phyloP scores from a whole-genome alignment of 73 alveolate species.

The Stentor coeruleus region DNA sequence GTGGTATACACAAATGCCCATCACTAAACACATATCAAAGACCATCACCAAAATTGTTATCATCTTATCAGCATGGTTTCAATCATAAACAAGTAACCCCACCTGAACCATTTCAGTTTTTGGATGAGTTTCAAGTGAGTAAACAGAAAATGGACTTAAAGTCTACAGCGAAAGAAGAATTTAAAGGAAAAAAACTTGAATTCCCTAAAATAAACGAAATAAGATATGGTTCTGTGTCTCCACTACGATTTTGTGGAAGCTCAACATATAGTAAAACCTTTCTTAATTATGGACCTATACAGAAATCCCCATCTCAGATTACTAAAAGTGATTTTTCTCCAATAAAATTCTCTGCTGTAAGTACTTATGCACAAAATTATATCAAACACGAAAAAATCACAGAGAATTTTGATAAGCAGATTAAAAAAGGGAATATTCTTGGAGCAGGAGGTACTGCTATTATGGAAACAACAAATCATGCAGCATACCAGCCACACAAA shows the following conservation, averaged over 20 bases:
- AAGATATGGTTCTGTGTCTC: neutral
- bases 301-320: neutral
- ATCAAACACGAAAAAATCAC: neutral
- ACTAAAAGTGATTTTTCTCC: neutral
- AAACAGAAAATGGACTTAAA: neutral
- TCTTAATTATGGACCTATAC: neutral
- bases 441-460: neutral
- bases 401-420: neutral
- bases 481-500: neutral
- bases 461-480: neutral
- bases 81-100: neutral
- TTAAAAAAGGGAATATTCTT: neutral
- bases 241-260: neutral
- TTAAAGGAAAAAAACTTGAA: neutral
- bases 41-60: neutral
- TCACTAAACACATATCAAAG: neutral
- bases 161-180: neutral
- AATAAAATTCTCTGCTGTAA: neutral
- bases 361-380: neutral
- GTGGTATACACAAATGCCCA: constrained; percentile 29
- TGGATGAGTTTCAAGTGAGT: neutral
- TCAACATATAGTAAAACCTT: neutral
- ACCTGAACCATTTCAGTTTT: neutral
- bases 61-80: neutral
- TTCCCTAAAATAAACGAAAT: neutral